Conservation (phyloP, 306 rosid species). For the Cicer chorassanicum region DNA sequence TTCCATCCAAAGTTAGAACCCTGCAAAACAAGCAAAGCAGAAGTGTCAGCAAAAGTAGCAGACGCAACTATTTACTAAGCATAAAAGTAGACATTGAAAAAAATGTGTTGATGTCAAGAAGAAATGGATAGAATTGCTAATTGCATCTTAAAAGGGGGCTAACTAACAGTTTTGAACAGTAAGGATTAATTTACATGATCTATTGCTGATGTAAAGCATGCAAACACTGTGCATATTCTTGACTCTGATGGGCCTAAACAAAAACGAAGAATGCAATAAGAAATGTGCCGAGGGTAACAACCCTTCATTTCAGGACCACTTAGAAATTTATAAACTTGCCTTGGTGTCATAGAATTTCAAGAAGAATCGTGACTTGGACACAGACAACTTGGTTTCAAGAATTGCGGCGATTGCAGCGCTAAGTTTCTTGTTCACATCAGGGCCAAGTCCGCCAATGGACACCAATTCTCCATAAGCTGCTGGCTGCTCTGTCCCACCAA, state of each 20-base stretch:
- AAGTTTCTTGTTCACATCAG: conserved; percentile 84
- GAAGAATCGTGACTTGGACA: conserved; percentile 80
- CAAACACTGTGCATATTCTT: conserved; percentile 87
- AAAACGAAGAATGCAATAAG: conserved; percentile 68
- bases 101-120: conserved; percentile 28
- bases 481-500: conserved; percentile 89
- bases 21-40: conserved; percentile 57
- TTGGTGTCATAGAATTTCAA: conserved; percentile 83
- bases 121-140: background rate
- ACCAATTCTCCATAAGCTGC: conserved; percentile 96
- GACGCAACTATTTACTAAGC: background rate
- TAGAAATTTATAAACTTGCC: conserved; percentile 63
- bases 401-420: conserved; percentile 82
- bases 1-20: conserved; percentile 95
- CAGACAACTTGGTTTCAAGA: conserved; percentile 85
- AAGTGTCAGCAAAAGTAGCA: conserved; percentile 3
- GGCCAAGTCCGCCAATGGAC: conserved; percentile 87
- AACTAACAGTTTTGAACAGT: conserved; percentile 50
- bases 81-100: conserved; percentile 14
- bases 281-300: conserved; percentile 46
- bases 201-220: conserved; percentile 92
- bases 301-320: conserved; percentile 43
- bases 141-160: conserved; percentile 36
- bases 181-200: conserved; percentile 69
- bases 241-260: conserved; percentile 79